Base-by-base conservation (phyloP, 176 grass and related monocot species). In the Stipa capillata region DNA sequence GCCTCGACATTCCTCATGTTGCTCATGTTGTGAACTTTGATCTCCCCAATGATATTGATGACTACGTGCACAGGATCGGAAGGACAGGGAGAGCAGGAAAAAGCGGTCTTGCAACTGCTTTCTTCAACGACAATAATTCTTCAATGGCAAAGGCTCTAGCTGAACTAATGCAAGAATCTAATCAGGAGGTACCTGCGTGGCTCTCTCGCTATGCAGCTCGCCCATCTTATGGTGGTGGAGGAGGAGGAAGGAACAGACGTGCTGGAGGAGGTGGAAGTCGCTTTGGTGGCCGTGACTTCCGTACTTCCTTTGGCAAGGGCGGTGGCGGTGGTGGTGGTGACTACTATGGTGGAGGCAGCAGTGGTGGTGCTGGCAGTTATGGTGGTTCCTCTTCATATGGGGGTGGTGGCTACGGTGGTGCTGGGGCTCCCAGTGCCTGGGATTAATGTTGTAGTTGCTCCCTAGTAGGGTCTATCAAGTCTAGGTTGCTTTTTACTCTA, bases 1-100 rank as follows among this genome's bases (percentile, higher is more conserved):
- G 95, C 61, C 85, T 98, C 0, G 95, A 98, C 85, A 94, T 98
- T 86, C 95, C 95, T 76, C 90, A 94, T 85, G 95, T 98, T 69
- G 79, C 95, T n/a, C 95, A 98, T 74, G 95, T 98, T 52, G 86
- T 98, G 60, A 98, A 98, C 80, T 92, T 98, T 6, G 95, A 98
- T 83, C 89, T 98, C 17, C 95, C 95, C 20, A 98, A 94, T 79
- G 90, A 97, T 83, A 89, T 93, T 23, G 94, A 97, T 7, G 94
- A 97, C 44, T 93, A 93, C 0, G 88, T 93, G 35, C 93, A 97
- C 59, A 87, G 93, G 76, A 97, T 97, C 66, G 93, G 93, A 63
- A 85, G 93, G 69, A 97, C 93, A 25, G 93, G 93, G 8, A 89
- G 93, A 60, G 93, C 93, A 13, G 93, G 94, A 24, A 93, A 93